Base-by-base conservation (phyloP, 1,139 yeast species). In the Meyerozyma elateridarum region DNA sequence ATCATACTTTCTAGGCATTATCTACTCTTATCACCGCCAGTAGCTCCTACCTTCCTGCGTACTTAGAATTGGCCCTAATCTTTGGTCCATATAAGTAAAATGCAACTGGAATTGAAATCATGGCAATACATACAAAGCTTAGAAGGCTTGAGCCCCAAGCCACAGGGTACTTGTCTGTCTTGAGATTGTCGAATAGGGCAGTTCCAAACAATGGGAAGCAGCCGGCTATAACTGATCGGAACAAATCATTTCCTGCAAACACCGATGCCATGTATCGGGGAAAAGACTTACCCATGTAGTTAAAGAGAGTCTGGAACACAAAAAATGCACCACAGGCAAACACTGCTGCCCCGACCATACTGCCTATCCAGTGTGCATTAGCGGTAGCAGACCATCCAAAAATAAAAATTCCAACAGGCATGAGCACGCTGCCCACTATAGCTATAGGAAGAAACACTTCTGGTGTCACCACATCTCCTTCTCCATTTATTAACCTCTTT, bases 171-270 rank as follows among this genome's bases (percentile, higher is more conserved):
- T 60, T 64, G 1, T 59, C 43, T 7, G 66, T 63, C 2, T 61
- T 64, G 32, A 73, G 49, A 42, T 71, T 70, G 25, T 51, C 40
- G 44, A 65, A 79, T 64, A 79, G 59, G 2, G 69, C 63, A 29
- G 56, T 51, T 4, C 79, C 83, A 48, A 79, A 76, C 30, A 79
- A 54, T 26, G 85, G 85, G 62, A 79, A 79, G 3, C 72, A 73
- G 22, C 77, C 77, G 0, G 79, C 85, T 48, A 73, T 60, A 2
- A 59, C 56, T 1, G 79, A 65, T 43, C 83, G 61, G 42, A 65
- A 63, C 33, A 75, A 56, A 8, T 66, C 74, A 44, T 75, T 75
- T 16, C 76, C 70, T 1, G 81, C 80, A 49, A 72, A 75, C 3
- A 73, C 79, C 4, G 82, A 74, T 0, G 82, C 83, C 46, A 72